phyloP scores from a whole-genome alignment of 306 rosid genomes.

The Cucurbita argyrosperma region DNA sequence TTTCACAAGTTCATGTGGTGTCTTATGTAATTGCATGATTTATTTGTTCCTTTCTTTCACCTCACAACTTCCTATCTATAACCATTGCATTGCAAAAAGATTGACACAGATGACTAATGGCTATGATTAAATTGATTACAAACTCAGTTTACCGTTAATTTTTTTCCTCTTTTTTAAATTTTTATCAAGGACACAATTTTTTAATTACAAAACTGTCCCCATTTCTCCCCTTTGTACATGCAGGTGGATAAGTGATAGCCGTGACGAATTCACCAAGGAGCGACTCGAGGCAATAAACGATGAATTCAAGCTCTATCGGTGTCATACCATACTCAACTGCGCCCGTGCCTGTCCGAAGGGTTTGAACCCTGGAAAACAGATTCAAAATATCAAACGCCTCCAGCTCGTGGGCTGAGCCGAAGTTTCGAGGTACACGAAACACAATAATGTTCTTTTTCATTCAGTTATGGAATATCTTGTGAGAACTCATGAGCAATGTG shows the following conservation, averaged over 20 bases:
- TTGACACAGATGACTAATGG: too few species aligned
- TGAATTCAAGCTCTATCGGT: conserved; percentile 97
- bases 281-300: conserved; percentile 82
- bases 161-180: too few species aligned
- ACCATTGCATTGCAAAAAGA: too few species aligned
- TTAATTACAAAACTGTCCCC: too few species aligned
- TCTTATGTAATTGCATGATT: background rate
- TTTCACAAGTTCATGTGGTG: background rate
- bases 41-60: background rate
- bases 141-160: too few species aligned
- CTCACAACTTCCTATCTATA: too few species aligned
- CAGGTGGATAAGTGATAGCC: conserved; percentile 98
- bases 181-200: too few species aligned
- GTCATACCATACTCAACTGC: conserved; percentile 96
- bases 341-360: conserved; percentile 98
- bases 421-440: conserved; percentile 13
- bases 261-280: conserved; percentile 85
- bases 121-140: too few species aligned
- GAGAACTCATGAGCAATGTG: conserved; percentile 5
- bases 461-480: conserved; percentile 19
- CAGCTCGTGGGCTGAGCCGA: conserved; percentile 17
- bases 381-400: conserved; percentile 58
- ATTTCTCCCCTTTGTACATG: conserved; percentile 9
- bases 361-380: conserved; percentile 92
- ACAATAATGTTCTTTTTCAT: conserved; percentile 17